Base-by-base conservation (phyloP, 805 yeast genomes). In the Saturnispora silvae region DNA sequence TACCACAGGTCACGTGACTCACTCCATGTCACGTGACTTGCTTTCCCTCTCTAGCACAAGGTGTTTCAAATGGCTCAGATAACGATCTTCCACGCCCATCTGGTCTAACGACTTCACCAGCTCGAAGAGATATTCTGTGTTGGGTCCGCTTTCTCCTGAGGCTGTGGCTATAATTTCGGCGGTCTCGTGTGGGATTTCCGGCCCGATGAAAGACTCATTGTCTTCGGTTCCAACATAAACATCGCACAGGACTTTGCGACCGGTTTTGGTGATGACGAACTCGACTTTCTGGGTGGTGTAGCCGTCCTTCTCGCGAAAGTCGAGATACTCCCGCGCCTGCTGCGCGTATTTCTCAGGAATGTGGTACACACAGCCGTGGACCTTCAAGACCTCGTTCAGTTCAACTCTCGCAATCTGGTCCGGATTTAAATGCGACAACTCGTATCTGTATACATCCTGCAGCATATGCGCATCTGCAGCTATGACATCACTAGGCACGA, bases 271-370 rank as follows among this genome's bases (percentile, higher is more conserved):
- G 9, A 81, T 61, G 44, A 69, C 67, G 51, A 85, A 83, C 4
- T 73, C 74, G 3, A 85, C 77, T 17, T 65, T 57, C 45, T 81
- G 84, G 2, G 74, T 63, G 1, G 84, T 65, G 56, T 87, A 87
- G 0, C 96, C 97, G 51, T 85, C 86, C 54, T 85, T 86, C 49
- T 87, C 97, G 38, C 97, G 65, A 11, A 73, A 67, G 47, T 87
- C 94, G 34, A 87, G 64, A 47, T 84, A 80, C 13, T 70, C 77
- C 23, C 65, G 63, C 14, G 84, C 92, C 40, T 70, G 69, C 4
- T 56, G 54, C 0, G 79, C 86, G 35, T 70, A 53, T 37, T 73
- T 71, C 1, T 84, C 70, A 4, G 77, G 77, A 6, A 87, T 79
- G 48, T 80, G 78, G 57, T 84, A 87, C 0, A 92, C 94, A 34